Base-by-base conservation (phyloP, 1,284 basidiomycete genomes). In the Macrocystidia cucumis region DNA sequence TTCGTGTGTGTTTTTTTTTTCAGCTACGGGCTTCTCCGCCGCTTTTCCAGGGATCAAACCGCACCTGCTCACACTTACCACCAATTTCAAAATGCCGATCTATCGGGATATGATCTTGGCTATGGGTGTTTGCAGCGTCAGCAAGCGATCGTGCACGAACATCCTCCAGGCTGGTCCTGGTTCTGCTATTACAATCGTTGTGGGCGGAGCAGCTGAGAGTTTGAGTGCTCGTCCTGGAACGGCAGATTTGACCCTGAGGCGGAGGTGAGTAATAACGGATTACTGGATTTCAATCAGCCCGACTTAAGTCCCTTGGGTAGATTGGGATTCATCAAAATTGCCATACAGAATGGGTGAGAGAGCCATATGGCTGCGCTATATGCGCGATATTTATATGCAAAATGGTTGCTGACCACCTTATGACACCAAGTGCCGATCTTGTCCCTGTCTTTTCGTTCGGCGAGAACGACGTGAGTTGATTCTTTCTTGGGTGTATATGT, bases 371-470 rank as follows among this genome's bases (percentile, higher is more conserved):
- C 27, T 35, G 33, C 18, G 22, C 29, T 12, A 21, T 9, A 8
- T 9, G 20, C 12, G 20, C 16, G 20, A 19, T 17, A 27, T 3
- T 8, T 5, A 6, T 8, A 17, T 3, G 7, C 23, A 25, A 9
- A 25, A n/a, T 27, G 25, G 25, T 7, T 7, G 16, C 25, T 16
- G 25, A 27, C 25, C n/a, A n/a, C n/a, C n/a, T 7, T 16, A 27
- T 27, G 3, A 27, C n/a, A 4, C 17, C 5, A 14, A 89, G 87
- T 30, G 92, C 92, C 28, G 87, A 91, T 50, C 69, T 97, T 5
- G 92, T 97, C 0, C 93, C 92, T 0, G 91, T 95, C 1, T 96
- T 96, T 52, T 92, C 90, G 1, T 98, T 98, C 50, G 95, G 95
- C 12, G 95, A 98, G 65, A 98, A 98, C 56, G 95, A 98, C 55